Evolutionary conservation across 495 filamentous ascomycete genomes (phyloP), one percentile per base, ranked within the genome.

Genomic region (Sordaria brevicollis): DNA sequence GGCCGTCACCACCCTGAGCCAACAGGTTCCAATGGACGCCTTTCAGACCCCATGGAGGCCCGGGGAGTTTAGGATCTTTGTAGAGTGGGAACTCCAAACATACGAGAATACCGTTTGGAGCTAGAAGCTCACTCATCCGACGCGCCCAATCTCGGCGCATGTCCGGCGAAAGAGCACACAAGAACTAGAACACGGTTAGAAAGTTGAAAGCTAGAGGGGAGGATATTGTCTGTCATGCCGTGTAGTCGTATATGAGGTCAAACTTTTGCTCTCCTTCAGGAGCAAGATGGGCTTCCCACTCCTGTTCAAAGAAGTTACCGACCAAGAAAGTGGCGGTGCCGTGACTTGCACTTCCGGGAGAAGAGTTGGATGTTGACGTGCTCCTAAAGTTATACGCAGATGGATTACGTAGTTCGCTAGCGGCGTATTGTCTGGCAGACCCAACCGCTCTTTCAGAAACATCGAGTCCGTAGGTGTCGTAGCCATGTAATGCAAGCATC

Each of bases 221-320:
- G 11, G 5, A 15, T 35, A 11, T 7, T 8, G 39, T 19, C 2
- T 31, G 33, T 43, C 86, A 72, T 81, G 92, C 91, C 19, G 91
- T 93, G 76, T 92, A 92, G 77, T 94, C 91, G 80, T 93, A 93
- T 39, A 93, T 86, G 34, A 93, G 72, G 77, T 94, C 91, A 80
- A 92, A 92, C 9, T 75, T 78, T 3, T 80, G 82, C 69, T 85
- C 83, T 6, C 79, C 66, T 5, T 69, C 38, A 1, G 17, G 74
- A 31, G 81, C 79, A 36, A 82, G 70, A 7, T 76, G 70, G 37
- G 81, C 72, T 70, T 84, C 74, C 87, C 90, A 94, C 11, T 82
- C 86, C 72, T 88, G 82, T 70, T 82, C 79, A 72, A 93, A 94
- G 79, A 93, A 94, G 74, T 93, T 87, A 7, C 88, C 89, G 11